Evolutionary conservation across 176 grass and related monocot species (phyloP).

Genomic region (Ampelocalamus luodianensis): DNA sequence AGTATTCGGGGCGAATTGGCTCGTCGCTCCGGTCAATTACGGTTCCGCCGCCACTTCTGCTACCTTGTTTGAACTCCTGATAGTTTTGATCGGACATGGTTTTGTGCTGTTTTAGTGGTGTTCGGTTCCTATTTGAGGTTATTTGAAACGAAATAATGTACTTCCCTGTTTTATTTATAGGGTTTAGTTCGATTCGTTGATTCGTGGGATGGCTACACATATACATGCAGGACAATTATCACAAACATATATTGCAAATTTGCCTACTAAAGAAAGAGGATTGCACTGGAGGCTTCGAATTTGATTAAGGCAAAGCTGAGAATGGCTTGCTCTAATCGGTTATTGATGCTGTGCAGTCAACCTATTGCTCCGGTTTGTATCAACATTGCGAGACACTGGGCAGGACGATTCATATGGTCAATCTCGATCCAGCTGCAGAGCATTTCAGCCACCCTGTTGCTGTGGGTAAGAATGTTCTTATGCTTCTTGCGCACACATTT

Average conservation of each 20-base stretch:
- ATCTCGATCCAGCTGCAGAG: slow-evolving; percentile 91
- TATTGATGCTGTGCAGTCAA: slow-evolving; percentile 60
- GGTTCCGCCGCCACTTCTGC: not conserved
- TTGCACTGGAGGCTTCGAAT: not conserved
- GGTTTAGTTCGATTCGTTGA: not conserved
- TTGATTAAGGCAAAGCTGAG: not conserved
- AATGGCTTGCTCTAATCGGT: slow-evolving; percentile 10
- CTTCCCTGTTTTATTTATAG: not conserved
- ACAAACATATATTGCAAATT: not conserved
- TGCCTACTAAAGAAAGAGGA: not conserved
- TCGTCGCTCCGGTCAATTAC: not conserved
- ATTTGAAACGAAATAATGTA: not conserved
- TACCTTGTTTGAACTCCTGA: not conserved
- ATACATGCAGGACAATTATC: not conserved
- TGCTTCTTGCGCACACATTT: not conserved
- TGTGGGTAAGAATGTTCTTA: slow-evolving; percentile 46
- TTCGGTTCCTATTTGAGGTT: not conserved
- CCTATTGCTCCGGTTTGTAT: slow-evolving; percentile 85
- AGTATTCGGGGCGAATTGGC: not conserved
- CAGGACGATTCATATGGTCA: slow-evolving; percentile 87
- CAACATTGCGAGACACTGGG: slow-evolving; percentile 66
- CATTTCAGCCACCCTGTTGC: slow-evolving; percentile 83
- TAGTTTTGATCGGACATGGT: not conserved
- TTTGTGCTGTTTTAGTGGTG: not conserved
- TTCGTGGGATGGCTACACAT: not conserved